phyloP scores from a whole-genome alignment of 139 green algal species.

The Asterochloris erici region DNA sequence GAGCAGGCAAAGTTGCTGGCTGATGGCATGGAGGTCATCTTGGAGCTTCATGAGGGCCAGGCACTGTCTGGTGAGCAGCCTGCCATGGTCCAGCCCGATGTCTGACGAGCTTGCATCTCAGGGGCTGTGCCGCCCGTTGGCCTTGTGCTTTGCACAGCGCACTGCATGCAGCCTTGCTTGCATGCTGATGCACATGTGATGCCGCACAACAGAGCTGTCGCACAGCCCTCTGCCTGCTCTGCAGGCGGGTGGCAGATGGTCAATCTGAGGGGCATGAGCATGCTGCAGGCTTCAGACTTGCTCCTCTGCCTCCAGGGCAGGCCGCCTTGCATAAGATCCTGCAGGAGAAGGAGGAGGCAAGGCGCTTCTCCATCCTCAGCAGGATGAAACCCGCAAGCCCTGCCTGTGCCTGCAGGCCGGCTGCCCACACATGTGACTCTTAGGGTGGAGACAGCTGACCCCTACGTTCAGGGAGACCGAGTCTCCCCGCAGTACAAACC shows the following conservation, averaged over 20 bases:
- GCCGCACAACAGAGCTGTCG: not conserved
- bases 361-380: not conserved
- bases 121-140: not conserved
- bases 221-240: not conserved
- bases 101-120: not conserved
- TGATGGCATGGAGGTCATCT: slow-evolving; percentile 24
- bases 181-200: not conserved
- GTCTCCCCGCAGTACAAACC: not conserved
- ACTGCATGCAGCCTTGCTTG: not conserved
- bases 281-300: not conserved
- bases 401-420: not conserved
- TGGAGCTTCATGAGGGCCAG: slow-evolving; percentile 29
- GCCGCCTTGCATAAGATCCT: not conserved
- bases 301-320: not conserved
- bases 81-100: not conserved
- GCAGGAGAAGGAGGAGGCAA: not conserved
- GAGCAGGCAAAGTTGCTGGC: slow-evolving; percentile 12
- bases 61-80: slow-evolving; percentile 19
- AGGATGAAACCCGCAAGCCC: not conserved
- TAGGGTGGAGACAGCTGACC: slow-evolving; percentile 4
- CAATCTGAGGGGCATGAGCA: not conserved
- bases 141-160: not conserved
- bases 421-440: slow-evolving; percentile 18
- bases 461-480: not conserved
- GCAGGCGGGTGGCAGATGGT: not conserved